A percentile compares a stretch with the other conserved stretches of the same genome.
Evolutionary conservation across 331 rosid genomes (phyloP).

Genomic region (Ulmus americana): DNA sequence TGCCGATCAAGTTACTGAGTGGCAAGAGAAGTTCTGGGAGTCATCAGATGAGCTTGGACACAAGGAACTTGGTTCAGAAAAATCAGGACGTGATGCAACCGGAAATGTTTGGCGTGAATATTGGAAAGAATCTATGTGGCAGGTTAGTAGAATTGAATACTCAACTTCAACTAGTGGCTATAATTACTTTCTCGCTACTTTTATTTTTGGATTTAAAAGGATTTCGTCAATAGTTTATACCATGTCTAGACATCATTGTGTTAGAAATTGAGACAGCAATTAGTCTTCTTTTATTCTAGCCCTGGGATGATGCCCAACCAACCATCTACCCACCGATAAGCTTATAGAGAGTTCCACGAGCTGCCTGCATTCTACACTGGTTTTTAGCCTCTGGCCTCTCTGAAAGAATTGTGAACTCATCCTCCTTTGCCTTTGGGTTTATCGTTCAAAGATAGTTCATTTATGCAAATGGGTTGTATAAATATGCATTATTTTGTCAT

Average conservation of each 20-base stretch:
- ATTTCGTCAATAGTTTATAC: neutral
- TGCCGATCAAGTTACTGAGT: conserved; percentile 64
- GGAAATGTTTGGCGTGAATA: conserved; percentile 92
- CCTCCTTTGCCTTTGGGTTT: neutral
- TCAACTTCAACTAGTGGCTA: neutral
- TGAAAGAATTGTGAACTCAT: neutral
- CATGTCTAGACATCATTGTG: too few relatives aligned
- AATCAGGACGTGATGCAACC: conserved; percentile 77
- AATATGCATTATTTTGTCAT: neutral
- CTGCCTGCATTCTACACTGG: neutral
- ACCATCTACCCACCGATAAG: neutral
- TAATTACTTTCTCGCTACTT: neutral
- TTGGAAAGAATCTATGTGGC: conserved; percentile 81
- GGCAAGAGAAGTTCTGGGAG: conserved; percentile 96
- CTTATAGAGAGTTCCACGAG: neutral
- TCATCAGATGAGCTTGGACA: conserved; percentile 86
- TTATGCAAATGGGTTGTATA: neutral
- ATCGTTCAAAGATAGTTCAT: neutral
- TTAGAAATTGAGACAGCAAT: neutral
- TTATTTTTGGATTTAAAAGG: neutral
- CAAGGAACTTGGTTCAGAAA: conserved; percentile 97
- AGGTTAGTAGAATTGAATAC: conserved; percentile 42
- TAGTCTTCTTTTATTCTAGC: neutral
- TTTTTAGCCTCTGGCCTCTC: neutral
- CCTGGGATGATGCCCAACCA: conserved; percentile 1